Evolutionary conservation across 306 rosid species (phyloP).

Genomic region (Nissolia schottii): DNA sequence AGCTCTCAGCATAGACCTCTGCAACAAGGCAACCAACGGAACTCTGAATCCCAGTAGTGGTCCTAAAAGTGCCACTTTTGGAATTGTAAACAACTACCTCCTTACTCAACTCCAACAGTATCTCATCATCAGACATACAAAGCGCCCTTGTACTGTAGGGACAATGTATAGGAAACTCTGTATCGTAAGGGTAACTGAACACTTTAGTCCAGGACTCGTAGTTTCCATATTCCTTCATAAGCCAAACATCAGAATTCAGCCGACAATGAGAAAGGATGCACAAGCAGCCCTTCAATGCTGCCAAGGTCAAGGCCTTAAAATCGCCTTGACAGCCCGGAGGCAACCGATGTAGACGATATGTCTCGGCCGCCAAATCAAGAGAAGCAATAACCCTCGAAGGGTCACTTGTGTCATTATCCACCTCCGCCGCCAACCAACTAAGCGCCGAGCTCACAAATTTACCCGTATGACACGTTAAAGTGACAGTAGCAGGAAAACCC

Average conservation of each 20-base stretch:
- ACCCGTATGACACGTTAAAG: neutral
- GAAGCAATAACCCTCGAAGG: neutral
- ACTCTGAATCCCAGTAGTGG: neutral
- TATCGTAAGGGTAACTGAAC: neutral
- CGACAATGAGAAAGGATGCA: neutral
- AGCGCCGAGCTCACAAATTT: constrained; percentile 28
- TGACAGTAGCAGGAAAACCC: neutral
- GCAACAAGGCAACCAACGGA: neutral
- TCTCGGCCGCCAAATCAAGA: no score
- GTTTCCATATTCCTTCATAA: constrained; percentile 38
- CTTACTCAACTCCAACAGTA: neutral
- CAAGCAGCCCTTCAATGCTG: constrained; percentile 20
- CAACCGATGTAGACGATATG: constrained; percentile 11
- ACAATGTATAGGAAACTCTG: neutral
- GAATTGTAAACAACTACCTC: constrained; percentile 10
- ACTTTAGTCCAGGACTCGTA: constrained; percentile 36
- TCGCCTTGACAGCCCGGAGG: constrained; percentile 20
- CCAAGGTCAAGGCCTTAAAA: neutral
- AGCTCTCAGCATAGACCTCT: constrained; percentile 24
- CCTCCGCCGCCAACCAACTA: constrained; percentile 26
- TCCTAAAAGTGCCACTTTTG: neutral
- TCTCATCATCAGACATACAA: constrained; percentile 23
- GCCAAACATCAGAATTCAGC: constrained; percentile 15
- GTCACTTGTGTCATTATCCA: neutral
- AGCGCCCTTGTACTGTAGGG: neutral